These are phyloP conservation scores for Aspergillus melleus DNA, from an alignment of 2,329 filamentous ascomycete genomes.

Conservation along the genomic window DNA sequence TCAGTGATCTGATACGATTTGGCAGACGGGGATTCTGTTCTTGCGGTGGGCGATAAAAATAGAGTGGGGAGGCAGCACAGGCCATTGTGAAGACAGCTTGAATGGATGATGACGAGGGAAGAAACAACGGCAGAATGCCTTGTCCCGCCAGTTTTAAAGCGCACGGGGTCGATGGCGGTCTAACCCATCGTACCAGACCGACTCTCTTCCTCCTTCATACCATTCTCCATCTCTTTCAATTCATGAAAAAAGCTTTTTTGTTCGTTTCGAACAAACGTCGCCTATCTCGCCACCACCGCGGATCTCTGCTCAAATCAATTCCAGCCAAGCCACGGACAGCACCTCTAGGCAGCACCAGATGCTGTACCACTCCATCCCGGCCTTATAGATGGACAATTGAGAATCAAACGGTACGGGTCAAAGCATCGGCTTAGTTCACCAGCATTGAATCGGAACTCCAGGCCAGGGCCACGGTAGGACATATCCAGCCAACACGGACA, in stretches of 20 bases:
- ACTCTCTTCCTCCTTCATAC: neutral
- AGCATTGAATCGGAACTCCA: neutral
- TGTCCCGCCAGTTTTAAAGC: neutral
- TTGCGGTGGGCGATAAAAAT: slow-evolving; percentile 1
- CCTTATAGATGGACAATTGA: slow-evolving; percentile 3
- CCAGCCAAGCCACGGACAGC: neutral
- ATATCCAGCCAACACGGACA: neutral
- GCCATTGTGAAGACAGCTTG: neutral
- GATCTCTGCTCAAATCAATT: neutral
- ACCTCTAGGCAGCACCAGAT: neutral
- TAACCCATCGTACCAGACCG: too few species aligned
- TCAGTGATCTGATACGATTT: neutral
- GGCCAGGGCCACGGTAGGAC: neutral
- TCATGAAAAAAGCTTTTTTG: neutral
- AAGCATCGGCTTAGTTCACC: slow-evolving; percentile 1
- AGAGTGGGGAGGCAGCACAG: neutral
- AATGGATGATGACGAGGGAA: neutral
- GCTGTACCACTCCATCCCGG: slow-evolving; percentile 1
- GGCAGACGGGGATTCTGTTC: slow-evolving; percentile 2
- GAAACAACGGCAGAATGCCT: neutral
- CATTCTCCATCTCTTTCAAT: neutral
- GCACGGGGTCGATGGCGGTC: neutral
- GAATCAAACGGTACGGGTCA: slow-evolving; percentile 1
- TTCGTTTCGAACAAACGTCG: neutral
- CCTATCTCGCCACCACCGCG: neutral